These are phyloP conservation scores for Paulownia fortunei DNA, from an alignment of 257 asterid genomes.

Conservation along the genomic window DNA sequence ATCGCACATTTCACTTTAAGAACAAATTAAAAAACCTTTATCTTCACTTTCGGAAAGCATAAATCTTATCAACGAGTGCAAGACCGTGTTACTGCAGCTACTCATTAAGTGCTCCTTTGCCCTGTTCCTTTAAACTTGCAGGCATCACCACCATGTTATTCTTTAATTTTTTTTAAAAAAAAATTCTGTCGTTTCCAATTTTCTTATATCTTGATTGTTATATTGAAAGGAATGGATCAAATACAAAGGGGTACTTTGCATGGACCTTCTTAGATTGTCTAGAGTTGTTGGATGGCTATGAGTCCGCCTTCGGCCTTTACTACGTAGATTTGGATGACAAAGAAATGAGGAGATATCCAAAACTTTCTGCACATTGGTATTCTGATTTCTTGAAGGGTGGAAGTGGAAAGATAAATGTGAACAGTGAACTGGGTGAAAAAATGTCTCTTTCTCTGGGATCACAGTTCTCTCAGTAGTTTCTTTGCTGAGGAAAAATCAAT, in stretches of 20 bases:
- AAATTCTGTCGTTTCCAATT: not conserved
- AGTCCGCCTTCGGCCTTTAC: conserved; percentile 38
- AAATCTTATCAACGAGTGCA: too few relatives aligned
- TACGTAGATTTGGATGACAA: conserved; percentile 41
- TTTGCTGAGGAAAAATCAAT: not conserved
- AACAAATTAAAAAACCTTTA: not conserved
- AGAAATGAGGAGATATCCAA: conserved; percentile 41
- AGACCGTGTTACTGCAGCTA: too few relatives aligned
- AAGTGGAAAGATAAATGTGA: not conserved
- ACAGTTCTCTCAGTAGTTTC: too few relatives aligned
- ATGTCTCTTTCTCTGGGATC: not conserved
- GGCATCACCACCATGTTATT: too few relatives aligned
- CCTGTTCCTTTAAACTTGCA: too few relatives aligned
- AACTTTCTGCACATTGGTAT: conserved; percentile 46
- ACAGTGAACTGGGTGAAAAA: not conserved
- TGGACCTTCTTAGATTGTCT: conserved; percentile 55
- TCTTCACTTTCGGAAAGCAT: too few relatives aligned
- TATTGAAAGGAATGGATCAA: conserved; percentile 51
- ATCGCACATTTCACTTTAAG: not conserved
- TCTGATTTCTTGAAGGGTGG: conserved; percentile 36
- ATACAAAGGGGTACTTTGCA: conserved; percentile 44
- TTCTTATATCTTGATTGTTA: too few relatives aligned
- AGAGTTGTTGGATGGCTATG: conserved; percentile 42
- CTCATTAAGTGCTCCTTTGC: too few relatives aligned
- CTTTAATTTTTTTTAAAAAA: too few relatives aligned